Base-by-base conservation (phyloP, 441 rosid species). In the Corymbia citriodora region DNA sequence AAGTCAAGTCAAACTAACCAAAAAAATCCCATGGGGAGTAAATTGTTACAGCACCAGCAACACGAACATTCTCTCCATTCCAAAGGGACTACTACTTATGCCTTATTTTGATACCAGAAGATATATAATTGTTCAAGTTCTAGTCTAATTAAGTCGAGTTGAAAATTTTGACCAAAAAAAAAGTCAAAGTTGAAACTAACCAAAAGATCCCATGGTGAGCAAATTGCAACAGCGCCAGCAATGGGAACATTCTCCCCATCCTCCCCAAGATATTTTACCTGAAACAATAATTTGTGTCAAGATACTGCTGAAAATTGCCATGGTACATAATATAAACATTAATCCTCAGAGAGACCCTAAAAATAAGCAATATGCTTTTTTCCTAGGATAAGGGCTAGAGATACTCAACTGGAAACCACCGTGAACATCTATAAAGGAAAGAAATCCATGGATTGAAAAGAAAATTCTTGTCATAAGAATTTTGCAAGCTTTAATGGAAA, bases 181-280 rank as follows among this genome's bases (percentile, higher is more conserved):
- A 40, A 40, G 45, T 40, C 52, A 40, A 40, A 61, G 19, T 36
- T 1, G 25, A 86, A 79, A 90, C 96, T 93, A 92, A 97, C 99
- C 98, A 97, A 92, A 89, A 97, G 98, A 94, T 97, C 99, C 98
- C 99, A 97, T 29, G 99, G 99, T 91, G 94, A 94, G 93, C 98
- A 96, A 89, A 97, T 91, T 91, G 99, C 98, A 16, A 92, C 97
- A 86, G 97, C 99, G 52, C 98, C 98, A 52, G 95, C 96, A 90
- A 97, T 50, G 50, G 97, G 96, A 91, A 95, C 94, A 89, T 91
- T 92, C 90, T 93, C 95, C 74, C 96, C 96, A 54, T 96, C 96
- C 93, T 97, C 99, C 17, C 99, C 99, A 90, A 97, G 99, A 94
- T 96, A 97, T 95, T 97, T 97, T 74, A 97, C 99, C 99, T 97